phyloP scores from a whole-genome alignment of 148 eudicot genomes.

The Amaranthus hypochondriacus region DNA sequence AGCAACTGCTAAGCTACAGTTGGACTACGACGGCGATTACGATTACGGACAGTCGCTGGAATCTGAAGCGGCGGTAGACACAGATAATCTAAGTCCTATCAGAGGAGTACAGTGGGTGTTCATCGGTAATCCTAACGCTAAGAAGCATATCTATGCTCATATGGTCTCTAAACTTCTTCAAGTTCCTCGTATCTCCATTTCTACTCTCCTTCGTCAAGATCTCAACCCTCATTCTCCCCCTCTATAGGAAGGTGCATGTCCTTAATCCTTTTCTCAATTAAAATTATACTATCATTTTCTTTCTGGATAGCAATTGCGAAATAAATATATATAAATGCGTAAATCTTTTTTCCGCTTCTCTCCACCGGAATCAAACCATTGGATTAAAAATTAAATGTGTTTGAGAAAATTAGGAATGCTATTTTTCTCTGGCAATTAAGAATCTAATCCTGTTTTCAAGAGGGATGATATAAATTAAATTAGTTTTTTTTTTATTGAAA shows the following conservation, averaged over 20 bases:
- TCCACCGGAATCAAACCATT: no score
- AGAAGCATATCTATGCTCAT: constrained; percentile 31
- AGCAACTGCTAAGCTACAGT: constrained; percentile 29
- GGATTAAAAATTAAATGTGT: no score
- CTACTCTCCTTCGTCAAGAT: constrained; percentile 36
- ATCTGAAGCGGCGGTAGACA: constrained; percentile 8
- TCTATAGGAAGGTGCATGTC: constrained; percentile 28
- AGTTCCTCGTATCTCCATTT: constrained; percentile 35
- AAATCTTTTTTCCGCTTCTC: no score
- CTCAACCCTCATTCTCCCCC: constrained; percentile 32
- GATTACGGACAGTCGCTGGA: constrained; percentile 5
- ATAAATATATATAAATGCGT: no score
- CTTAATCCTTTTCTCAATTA: background rate
- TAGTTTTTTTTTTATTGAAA: no score
- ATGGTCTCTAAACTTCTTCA: constrained; percentile 34
- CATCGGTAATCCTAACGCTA: constrained; percentile 38
- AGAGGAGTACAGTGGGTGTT: constrained; percentile 47
- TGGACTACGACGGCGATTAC: constrained; percentile 27
- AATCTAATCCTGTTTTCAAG: no score
- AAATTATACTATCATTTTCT: background rate
- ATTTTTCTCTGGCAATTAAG: no score
- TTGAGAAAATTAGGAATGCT: no score
- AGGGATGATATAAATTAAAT: no score
- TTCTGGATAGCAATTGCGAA: no score
- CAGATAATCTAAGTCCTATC: constrained; percentile 17